A percentile compares a stretch with the other conserved stretches of the same genome.
These are phyloP conservation scores for Cercospora sp. DNA, from an alignment of 2,329 filamentous ascomycete species.

Conservation along the genomic window DNA sequence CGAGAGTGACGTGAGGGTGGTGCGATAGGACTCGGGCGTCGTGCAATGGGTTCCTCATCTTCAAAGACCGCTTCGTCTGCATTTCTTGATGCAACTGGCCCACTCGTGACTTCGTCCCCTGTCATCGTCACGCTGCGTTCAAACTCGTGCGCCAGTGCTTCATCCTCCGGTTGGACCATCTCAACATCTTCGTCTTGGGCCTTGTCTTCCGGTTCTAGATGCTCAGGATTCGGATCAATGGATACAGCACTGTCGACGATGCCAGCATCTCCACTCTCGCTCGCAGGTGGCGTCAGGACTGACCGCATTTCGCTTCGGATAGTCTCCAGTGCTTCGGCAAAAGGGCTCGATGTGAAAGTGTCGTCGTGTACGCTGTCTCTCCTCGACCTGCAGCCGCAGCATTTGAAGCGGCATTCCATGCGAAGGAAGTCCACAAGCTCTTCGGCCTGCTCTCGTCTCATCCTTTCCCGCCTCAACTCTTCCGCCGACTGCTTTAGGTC, in stretches of 20 bases:
- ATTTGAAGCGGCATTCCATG: conserved; percentile 69
- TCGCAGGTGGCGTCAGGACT: conserved; percentile 62
- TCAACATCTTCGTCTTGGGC: conserved; percentile 19
- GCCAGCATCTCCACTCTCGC: conserved; percentile 55
- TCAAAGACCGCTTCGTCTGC: conserved; percentile 18
- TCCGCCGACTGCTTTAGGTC: conserved; percentile 52
- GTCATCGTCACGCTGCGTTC: conserved; percentile 33
- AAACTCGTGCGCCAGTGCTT: conserved; percentile 14
- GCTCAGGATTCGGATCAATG: conserved; percentile 8
- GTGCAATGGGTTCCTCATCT: conserved; percentile 27
- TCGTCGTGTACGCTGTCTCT: conserved; percentile 19
- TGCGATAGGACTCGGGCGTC: conserved; percentile 25
- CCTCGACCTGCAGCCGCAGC: conserved; percentile 59
- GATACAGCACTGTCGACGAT: conserved; percentile 20
- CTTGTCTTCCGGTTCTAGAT: conserved; percentile 15
- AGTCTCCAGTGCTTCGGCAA: conserved; percentile 24
- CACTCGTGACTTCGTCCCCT: conserved; percentile 16
- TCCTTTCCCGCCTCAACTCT: conserved; percentile 55
- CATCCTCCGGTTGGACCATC: conserved; percentile 14
- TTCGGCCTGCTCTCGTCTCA: conserved; percentile 65
- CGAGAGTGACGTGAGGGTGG: conserved; percentile 16
- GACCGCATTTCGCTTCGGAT: conserved; percentile 28
- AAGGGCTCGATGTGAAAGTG: conserved; percentile 10
- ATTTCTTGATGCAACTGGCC: background rate
- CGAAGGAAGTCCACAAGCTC: conserved; percentile 75